Base-by-base conservation (phyloP, 768 basidiomycete species). In the Phaeolepiota aurea region DNA sequence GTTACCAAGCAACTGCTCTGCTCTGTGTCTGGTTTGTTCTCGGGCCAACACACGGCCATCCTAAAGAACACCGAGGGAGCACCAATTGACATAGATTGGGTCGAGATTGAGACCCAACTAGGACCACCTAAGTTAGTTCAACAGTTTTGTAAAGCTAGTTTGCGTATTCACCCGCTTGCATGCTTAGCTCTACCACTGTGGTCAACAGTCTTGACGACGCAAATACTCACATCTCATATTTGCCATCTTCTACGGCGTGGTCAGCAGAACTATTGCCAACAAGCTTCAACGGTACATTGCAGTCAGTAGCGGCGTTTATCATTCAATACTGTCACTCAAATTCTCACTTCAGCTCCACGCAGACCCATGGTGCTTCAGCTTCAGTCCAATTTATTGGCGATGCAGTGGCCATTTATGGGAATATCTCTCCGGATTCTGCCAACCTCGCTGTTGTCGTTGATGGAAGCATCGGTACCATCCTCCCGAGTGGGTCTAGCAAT, bases 371-470 rank as follows among this genome's bases (percentile, higher is more conserved):
- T 23, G 66, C 73, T 10, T 59, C 64, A 14, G 69, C 65, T n/a
- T 62, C 65, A 4, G 46, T 76, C 9, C 42, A 52, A 12, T 77
- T 77, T 49, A 46, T 53, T 3, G 77, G 77, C 15, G 67, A 74
- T 39, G 73, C 69, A n/a, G 60, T 79, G 35, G 72, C 71, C 11
- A 41, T 78, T 1, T 77, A 72, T 42, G 74, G 75, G 25, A 69
- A 74, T 2, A 62, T 73, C 20, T 67, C 71, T 5, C 69, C 72
- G n/a, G 64, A 69, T 41, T 74, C 72, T 48, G 66, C 71, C 13
- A 55, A 71, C 44, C 62, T 74, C 38, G 56, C 61, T n/a, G 53
- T 77, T 19, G 55, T 59, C 2, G 35, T 76, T 19, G 75, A 79
- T 48, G 71, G 68, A 3, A 36, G 57, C 32, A 48, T 47, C 0